A percentile compares a stretch with the other conserved stretches of the same genome.
Evolutionary conservation across 2,329 filamentous ascomycete genomes (phyloP).

Genomic region (Rhinocladiella similis): DNA sequence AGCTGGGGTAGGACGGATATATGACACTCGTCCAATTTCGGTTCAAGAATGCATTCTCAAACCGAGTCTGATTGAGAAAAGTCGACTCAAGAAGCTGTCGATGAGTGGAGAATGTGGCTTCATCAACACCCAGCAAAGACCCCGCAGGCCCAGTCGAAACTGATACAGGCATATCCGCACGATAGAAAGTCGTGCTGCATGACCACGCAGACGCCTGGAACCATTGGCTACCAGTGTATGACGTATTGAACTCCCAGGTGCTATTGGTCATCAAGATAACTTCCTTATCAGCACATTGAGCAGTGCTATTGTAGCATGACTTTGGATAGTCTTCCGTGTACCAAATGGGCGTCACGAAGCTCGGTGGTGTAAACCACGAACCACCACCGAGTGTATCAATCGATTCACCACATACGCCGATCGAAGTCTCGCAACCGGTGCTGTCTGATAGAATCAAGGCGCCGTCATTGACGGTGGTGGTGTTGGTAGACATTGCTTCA

Average conservation of each 20-base stretch:
- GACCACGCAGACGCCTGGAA: background rate
- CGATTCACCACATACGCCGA: background rate
- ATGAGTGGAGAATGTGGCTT: conserved; percentile 1
- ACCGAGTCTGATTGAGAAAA: conserved; percentile 19
- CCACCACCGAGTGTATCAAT: conserved; percentile 1
- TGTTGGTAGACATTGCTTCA: conserved; percentile 22
- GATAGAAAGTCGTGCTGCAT: conserved; percentile 2
- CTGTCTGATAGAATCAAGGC: conserved; percentile 1
- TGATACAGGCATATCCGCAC: conserved; percentile 5
- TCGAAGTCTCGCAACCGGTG: conserved; percentile 2
- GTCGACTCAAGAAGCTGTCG: background rate
- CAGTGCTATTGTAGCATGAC: conserved; percentile 1
- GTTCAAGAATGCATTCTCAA: conserved; percentile 25
- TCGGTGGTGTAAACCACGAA: conserved; percentile 4
- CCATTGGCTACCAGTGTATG: background rate
- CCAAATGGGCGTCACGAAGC: background rate
- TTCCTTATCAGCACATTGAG: background rate
- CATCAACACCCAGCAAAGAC: conserved; percentile 10
- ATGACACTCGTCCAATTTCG: conserved; percentile 11
- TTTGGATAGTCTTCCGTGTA: background rate
- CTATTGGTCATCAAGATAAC: conserved; percentile 1
- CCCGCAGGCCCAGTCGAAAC: background rate
- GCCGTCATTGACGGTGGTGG: conserved; percentile 11
- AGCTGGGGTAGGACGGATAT: background rate
- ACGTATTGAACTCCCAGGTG: background rate